phyloP scores from a whole-genome alignment of 1,139 yeast species.

The Pneumocystis carinii region DNA sequence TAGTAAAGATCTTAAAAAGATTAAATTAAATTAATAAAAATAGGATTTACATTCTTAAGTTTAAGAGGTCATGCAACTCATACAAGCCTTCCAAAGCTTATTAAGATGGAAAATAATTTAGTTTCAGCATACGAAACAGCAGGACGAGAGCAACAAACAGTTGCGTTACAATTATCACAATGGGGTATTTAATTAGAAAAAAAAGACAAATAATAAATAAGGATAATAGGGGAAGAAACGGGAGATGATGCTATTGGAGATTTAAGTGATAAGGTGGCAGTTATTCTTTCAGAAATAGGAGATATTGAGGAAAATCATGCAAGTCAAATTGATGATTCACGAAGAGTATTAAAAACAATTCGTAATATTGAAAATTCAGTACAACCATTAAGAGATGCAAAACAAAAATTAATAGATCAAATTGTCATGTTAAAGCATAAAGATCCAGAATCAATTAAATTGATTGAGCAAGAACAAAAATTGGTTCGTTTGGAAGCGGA shows the following conservation, averaged over 20 bases:
- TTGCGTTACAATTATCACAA: slow-evolving; percentile 60
- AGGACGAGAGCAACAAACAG: slow-evolving; percentile 64
- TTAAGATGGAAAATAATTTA: slow-evolving; percentile 70
- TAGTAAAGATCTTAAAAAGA: slow-evolving; percentile 4
- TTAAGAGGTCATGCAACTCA: background rate
- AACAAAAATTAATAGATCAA: slow-evolving; percentile 70
- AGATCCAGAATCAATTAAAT: slow-evolving; percentile 73
- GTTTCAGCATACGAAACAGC: slow-evolving; percentile 67
- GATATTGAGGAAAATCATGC: slow-evolving; percentile 79
- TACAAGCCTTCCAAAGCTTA: slow-evolving; percentile 43
- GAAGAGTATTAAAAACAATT: slow-evolving; percentile 64
- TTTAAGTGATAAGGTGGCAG: slow-evolving; percentile 76
- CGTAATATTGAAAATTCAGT: slow-evolving; percentile 78
- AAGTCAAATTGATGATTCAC: slow-evolving; percentile 73
- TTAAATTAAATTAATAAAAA: slow-evolving; percentile 5
- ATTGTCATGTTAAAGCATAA: slow-evolving; percentile 71
- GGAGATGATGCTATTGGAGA: slow-evolving; percentile 67
- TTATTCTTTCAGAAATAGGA: slow-evolving; percentile 65
- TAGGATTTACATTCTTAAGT: slow-evolving; percentile 7
- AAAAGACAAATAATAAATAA: background rate
- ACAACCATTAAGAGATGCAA: slow-evolving; percentile 76
- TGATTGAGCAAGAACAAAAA: slow-evolving; percentile 71
- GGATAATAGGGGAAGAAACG: slow-evolving; percentile 62
- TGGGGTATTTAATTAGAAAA: background rate
- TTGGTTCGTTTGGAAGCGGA: slow-evolving; percentile 85